Conservation (phyloP, 306 rosid species). For the Quercus wislizeni region DNA sequence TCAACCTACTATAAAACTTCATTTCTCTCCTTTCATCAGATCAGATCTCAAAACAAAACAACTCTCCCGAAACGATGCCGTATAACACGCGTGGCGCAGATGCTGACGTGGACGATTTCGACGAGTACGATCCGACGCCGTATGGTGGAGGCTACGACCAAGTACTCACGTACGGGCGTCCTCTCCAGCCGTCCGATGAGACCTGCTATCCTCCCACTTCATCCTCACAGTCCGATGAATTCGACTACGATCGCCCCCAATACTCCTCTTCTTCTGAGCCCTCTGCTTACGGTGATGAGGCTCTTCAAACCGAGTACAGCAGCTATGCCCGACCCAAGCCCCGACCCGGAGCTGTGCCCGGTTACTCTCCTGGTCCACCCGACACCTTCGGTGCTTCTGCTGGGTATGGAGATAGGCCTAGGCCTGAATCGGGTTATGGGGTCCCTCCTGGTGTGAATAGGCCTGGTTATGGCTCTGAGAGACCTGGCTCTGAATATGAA, state of each 20-base stretch:
- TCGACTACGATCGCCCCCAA: slow-evolving; percentile 81
- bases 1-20: too few relatives aligned
- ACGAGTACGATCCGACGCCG: slow-evolving; percentile 55
- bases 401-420: background rate
- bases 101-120: slow-evolving; percentile 32
- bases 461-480: slow-evolving; percentile 24
- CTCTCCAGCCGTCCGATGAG: slow-evolving; percentile 52
- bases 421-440: slow-evolving; percentile 31
- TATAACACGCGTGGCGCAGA: slow-evolving; percentile 7
- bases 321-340: slow-evolving; percentile 68
- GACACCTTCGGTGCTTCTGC: slow-evolving; percentile 8
- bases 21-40: background rate
- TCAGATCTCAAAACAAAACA: background rate
- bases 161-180: slow-evolving; percentile 52
- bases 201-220: slow-evolving; percentile 59
- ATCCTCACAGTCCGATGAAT: slow-evolving; percentile 24
- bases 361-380: background rate
- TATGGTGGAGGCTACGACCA: slow-evolving; percentile 68
- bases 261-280: slow-evolving; percentile 54
- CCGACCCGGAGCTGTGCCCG: slow-evolving; percentile 30
- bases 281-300: slow-evolving; percentile 67
- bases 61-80: slow-evolving; percentile 5
- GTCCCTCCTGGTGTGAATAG: slow-evolving; percentile 15
- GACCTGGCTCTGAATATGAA: slow-evolving; percentile 22
- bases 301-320: slow-evolving; percentile 61